These are phyloP conservation scores for Tolypocladium nubicola DNA, from an alignment of 2,329 filamentous ascomycete species.

Conservation along the genomic window DNA sequence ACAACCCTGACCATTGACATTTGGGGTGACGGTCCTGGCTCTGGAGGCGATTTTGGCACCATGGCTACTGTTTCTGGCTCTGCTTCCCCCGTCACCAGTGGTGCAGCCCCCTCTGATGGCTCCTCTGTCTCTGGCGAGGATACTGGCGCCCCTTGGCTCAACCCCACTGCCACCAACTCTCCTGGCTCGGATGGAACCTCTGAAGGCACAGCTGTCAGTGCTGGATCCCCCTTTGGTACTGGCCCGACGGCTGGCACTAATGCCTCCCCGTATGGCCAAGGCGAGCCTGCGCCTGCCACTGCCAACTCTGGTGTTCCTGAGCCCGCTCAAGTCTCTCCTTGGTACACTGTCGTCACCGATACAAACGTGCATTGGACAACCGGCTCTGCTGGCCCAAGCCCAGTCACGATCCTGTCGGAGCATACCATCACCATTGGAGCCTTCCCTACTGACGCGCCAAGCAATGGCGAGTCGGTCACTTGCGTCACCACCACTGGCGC, in stretches of 20 bases:
- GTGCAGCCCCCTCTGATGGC: slow-evolving; percentile 6
- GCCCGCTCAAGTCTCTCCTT: neutral
- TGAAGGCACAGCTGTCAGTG: slow-evolving; percentile 2
- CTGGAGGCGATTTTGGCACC: slow-evolving; percentile 5
- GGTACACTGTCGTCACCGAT: slow-evolving; percentile 12
- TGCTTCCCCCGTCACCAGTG: slow-evolving; percentile 6
- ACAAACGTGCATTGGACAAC: slow-evolving; percentile 11
- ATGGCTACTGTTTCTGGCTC: slow-evolving; percentile 5
- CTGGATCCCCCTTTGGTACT: neutral
- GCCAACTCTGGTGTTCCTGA: neutral
- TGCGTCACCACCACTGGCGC: slow-evolving; percentile 10
- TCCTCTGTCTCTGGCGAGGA: slow-evolving; percentile 4
- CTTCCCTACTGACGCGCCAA: neutral
- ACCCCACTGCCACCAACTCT: slow-evolving; percentile 7
- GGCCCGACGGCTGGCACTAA: neutral
- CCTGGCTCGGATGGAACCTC: slow-evolving; percentile 6
- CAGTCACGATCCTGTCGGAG: slow-evolving; percentile 10
- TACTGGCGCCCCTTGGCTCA: slow-evolving; percentile 6
- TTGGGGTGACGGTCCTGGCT: slow-evolving; percentile 13
- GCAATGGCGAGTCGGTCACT: slow-evolving; percentile 3
- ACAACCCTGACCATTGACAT: slow-evolving; percentile 26
- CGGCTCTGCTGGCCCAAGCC: slow-evolving; percentile 7
- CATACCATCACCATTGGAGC: slow-evolving; percentile 11
- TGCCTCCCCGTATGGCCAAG: neutral
- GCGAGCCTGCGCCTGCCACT: slow-evolving; percentile 2